Base-by-base conservation (phyloP, 106 monocot genomes). In the Vanilla planifolia region DNA sequence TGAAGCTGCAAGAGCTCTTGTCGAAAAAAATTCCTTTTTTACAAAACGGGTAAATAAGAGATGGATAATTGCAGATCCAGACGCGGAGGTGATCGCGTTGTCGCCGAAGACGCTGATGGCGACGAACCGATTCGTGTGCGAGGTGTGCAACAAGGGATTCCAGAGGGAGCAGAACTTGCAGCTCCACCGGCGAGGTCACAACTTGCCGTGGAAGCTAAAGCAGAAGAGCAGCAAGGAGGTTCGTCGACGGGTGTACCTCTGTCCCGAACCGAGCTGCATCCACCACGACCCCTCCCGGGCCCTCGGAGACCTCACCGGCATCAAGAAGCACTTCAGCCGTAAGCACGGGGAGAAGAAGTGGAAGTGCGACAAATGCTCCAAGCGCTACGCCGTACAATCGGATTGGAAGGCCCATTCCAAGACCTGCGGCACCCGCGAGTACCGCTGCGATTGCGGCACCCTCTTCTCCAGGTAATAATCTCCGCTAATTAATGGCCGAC, bases 311-410 rank as follows among this genome's bases (percentile, higher is more conserved):
- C 74, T 92, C 68, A 92, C 92, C 45, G 92, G 92, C 6, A 86
- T 91, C 62, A 91, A 91, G 82, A 91, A 91, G 73, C 90, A 91
- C 76, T 91, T 79, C 67, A 79, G 68, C 68, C 75, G 90, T 5
- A 91, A 91, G 64, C 90, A 91, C 69, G 90, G 90, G 9, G 90
- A 91, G 85, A 91, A 91, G 82, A 91, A 86, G 58, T 91, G 90
- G 90, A 91, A 91, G 71, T 91, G 90, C 65, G 85, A 91, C 11
- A 91, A 86, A 77, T 91, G 90, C 68, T 82, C 85, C 22, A 91
- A 91, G 71, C 79, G 85, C 20, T 91, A 91, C 66, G 90, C 90
- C 10, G 90, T 91, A 8, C 90, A 91, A 59, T 91, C 90, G 0
- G 90, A 91, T 68, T 82, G 79, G 79, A 91, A 91, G 68, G 90